Base-by-base conservation (phyloP, 1,284 basidiomycete genomes). In the Sanghuangporus baumii region DNA sequence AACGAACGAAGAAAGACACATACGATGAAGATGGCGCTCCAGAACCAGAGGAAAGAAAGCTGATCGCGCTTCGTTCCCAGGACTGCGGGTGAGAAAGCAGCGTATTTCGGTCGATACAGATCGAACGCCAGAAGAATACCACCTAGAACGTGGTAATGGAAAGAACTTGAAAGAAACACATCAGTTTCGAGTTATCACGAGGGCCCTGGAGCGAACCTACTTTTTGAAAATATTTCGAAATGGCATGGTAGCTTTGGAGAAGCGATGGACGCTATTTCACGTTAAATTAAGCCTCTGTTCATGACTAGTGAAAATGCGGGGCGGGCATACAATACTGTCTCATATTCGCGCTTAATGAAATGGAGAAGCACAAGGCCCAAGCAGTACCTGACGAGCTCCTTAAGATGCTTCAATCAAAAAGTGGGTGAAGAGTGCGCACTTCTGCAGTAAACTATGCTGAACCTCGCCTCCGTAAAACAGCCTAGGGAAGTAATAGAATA, bases 191-290 rank as follows among this genome's bases (percentile, higher is more conserved):
- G 14, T 46, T 46, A 54, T 31, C 47, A 36, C 38, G 59, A 34
- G 34, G 52, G 12, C 59, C 62, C 59, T 61, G 38, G 57, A 55
- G 41, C 65, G 66, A 65, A 75, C 82, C 52, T 63, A 96, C 93
- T 99, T 99, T 73, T 91, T 91, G 79, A 96, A 91, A 52, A 99
- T 84, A 72, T 95, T 94, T 65, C 75, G 74, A 63, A 91, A 76
- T 0, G 96, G 97, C 89, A 99, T 97, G 0, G 96, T 98, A 1
- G 87, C 90, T 74, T 95, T 88, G 38, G 94, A 97, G 81, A 99
- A 99, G 18, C 93, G 88, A 74, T 98, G 96, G 1, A 97, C 86
- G 71, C 89, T 91, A 31, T 31, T 31, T 31, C 26, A 31, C 26
- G 65, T 36, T 47, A 20, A 14, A 2, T 47, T 47, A 37, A 14